Evolutionary conservation across 2,329 filamentous ascomycete species (phyloP).

Genomic region (Cyphellophora europaea): DNA sequence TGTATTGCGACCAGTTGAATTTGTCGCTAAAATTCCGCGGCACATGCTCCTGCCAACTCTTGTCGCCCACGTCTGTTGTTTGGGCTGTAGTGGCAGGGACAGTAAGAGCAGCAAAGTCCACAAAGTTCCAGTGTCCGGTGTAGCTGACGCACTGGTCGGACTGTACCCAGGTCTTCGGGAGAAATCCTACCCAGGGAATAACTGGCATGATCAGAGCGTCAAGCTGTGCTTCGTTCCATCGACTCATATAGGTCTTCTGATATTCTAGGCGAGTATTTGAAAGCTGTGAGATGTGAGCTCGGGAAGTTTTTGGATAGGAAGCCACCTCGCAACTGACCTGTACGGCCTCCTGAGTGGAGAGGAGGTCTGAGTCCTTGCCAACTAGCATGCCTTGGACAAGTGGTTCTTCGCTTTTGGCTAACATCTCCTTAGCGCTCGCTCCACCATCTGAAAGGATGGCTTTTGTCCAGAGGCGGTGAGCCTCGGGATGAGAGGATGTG

Average conservation of each 20-base stretch:
- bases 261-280: no score
- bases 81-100: constrained; percentile 25
- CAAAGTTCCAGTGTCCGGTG: constrained; percentile 26
- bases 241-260: constrained; percentile 19
- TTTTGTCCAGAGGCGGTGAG: constrained; percentile 24
- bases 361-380: constrained; percentile 22
- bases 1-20: constrained; percentile 25
- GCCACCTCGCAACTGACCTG: constrained; percentile 21
- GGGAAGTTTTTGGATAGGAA: no score
- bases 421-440: constrained; percentile 21
- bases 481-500: constrained; percentile 16
- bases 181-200: constrained; percentile 24
- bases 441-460: constrained; percentile 26
- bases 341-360: constrained; percentile 19
- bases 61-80: constrained; percentile 17
- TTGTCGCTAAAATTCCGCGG: constrained; percentile 23
- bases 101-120: constrained; percentile 24
- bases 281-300: no score
- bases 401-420: constrained; percentile 20
- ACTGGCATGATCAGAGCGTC: constrained; percentile 26
- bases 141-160: constrained; percentile 27
- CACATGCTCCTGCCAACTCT: constrained; percentile 23
- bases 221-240: constrained; percentile 22
- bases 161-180: constrained; percentile 24
- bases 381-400: constrained; percentile 28